A percentile compares a stretch with the other conserved stretches of the same genome.
phyloP scores from a whole-genome alignment of 768 basidiomycete species.

The Suillus alpinus region DNA sequence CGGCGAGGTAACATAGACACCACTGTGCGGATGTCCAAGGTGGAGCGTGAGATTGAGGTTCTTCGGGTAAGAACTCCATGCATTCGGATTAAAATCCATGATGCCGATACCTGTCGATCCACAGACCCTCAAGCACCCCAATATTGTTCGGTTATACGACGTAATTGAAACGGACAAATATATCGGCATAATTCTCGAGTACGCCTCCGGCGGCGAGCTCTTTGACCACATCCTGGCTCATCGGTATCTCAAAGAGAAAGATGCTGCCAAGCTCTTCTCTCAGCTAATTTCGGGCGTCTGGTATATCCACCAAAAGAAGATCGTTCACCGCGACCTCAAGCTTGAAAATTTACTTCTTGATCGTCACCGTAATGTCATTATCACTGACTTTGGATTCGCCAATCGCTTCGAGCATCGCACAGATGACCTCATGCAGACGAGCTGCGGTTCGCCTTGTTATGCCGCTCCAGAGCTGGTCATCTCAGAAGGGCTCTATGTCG shows the following conservation, averaged over 20 bases:
- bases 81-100: background rate
- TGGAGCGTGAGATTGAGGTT: conserved; percentile 97
- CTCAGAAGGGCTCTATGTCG: conserved; percentile 94
- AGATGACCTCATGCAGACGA: conserved; percentile 98
- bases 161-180: conserved; percentile 99
- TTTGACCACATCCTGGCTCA: conserved; percentile 99
- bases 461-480: conserved; percentile 98
- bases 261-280: conserved; percentile 93
- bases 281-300: conserved; percentile 98
- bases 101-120: conserved; percentile 10
- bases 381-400: conserved; percentile 99
- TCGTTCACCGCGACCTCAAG: conserved; percentile 98
- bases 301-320: conserved; percentile 99
- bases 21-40: conserved; percentile 85
- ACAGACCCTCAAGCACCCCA: conserved; percentile 92
- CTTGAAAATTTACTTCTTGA: conserved; percentile 97
- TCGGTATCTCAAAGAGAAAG: conserved; percentile 90
- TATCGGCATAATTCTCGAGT: conserved; percentile 98
- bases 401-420: conserved; percentile 92
- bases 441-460: conserved; percentile 96
- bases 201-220: conserved; percentile 96
- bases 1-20: conserved; percentile 89
- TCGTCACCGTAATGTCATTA: conserved; percentile 96
- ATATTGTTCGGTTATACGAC: conserved; percentile 97
- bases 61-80: conserved; percentile 62